Evolutionary conservation across 106 monocot genomes (phyloP).

Genomic region (Gastrodia elata): DNA sequence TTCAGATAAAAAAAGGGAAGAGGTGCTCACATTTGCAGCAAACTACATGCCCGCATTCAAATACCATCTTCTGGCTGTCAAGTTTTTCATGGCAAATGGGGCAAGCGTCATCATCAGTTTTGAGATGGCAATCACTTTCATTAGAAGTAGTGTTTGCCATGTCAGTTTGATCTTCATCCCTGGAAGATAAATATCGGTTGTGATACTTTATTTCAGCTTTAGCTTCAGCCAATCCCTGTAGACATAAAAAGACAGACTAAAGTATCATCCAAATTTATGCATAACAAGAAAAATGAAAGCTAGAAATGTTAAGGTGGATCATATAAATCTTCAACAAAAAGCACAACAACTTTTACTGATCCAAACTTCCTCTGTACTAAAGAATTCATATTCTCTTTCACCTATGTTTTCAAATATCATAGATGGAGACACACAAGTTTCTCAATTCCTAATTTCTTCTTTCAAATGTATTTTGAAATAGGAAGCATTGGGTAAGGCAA

Average conservation of each 20-base stretch:
- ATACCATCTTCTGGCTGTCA: slow-evolving; percentile 76
- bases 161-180: slow-evolving; percentile 18
- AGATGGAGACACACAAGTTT: background rate
- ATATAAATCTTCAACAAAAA: background rate
- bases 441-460: background rate
- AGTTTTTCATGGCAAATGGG: slow-evolving; percentile 90
- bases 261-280: background rate
- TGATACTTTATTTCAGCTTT: slow-evolving; percentile 30
- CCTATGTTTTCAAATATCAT: background rate
- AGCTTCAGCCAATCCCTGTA: slow-evolving; percentile 58
- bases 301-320: background rate
- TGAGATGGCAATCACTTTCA: slow-evolving; percentile 13
- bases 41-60: slow-evolving; percentile 89
- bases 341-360: background rate
- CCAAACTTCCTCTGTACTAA: background rate
- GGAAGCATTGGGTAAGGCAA: background rate
- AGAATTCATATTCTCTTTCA: background rate
- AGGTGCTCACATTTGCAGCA: slow-evolving; percentile 90
- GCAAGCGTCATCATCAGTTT: slow-evolving; percentile 49
- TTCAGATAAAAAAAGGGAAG: background rate
- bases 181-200: slow-evolving; percentile 4
- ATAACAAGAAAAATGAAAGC: background rate
- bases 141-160: slow-evolving; percentile 16
- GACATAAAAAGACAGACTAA: background rate
- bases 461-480: background rate